These are phyloP conservation scores for Mycena floridula DNA, from an alignment of 768 basidiomycete genomes.

Conservation along the genomic window DNA sequence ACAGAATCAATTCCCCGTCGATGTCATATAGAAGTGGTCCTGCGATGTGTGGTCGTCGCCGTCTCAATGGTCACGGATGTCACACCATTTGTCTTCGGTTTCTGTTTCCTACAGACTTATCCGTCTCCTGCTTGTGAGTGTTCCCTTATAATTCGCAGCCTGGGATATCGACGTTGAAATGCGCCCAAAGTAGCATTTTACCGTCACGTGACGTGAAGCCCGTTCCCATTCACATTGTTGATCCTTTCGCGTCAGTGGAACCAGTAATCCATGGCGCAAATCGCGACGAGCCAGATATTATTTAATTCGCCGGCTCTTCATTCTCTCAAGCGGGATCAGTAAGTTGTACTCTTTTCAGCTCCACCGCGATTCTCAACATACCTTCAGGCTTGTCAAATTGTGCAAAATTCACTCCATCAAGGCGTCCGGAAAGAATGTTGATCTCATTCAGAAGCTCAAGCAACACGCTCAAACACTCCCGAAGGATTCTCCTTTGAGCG, in stretches of 20 bases:
- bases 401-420: constrained; percentile 82
- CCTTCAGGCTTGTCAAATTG: no score
- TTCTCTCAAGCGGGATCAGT: constrained; percentile 79
- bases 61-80: no score
- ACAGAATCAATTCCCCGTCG: no score
- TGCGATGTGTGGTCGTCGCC: no score
- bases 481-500: constrained; percentile 45
- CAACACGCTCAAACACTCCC: constrained; percentile 62
- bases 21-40: no score
- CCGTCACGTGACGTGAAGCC: background rate
- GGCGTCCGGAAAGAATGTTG: constrained; percentile 72
- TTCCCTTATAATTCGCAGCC: background rate
- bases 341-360: no score
- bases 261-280: background rate
- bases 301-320: constrained; percentile 83
- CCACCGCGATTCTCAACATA: no score
- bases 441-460: constrained; percentile 65
- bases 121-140: no score
- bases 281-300: constrained; percentile 70
- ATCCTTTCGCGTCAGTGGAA: background rate
- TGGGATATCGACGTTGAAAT: background rate
- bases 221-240: background rate
- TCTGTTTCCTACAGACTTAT: no score
- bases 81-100: no score
- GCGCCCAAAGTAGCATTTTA: background rate